Evolutionary conservation across 768 basidiomycete genomes (phyloP).

Genomic region (Lentinula lateritia): DNA sequence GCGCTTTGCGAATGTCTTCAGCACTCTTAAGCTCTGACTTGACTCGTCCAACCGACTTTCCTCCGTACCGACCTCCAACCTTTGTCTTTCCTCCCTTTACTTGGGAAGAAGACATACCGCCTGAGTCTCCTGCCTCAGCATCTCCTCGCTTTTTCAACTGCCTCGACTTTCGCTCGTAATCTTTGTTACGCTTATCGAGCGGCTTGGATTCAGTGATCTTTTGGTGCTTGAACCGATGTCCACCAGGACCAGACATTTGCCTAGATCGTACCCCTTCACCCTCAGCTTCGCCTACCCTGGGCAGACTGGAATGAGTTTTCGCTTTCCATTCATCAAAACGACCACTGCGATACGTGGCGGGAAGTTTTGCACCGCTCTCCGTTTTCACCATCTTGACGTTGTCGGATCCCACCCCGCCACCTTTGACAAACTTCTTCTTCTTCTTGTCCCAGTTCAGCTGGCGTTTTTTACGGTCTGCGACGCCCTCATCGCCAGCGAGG

Average conservation of each 20-base stretch:
- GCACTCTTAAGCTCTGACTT: slow-evolving; percentile 83
- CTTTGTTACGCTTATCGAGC: slow-evolving; percentile 63
- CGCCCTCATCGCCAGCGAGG: slow-evolving; percentile 71
- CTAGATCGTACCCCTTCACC: slow-evolving; percentile 28
- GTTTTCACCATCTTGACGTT: slow-evolving; percentile 92
- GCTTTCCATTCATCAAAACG: slow-evolving; percentile 94
- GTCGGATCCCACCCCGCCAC: slow-evolving; percentile 80
- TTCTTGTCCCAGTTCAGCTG: slow-evolving; percentile 92
- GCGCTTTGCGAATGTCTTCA: slow-evolving; percentile 79
- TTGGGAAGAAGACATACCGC: slow-evolving; percentile 10
- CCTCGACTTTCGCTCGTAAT: slow-evolving; percentile 71
- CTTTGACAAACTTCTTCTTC: slow-evolving; percentile 90
- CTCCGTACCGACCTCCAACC: slow-evolving; percentile 45
- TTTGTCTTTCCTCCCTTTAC: slow-evolving; percentile 23
- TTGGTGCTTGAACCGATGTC: slow-evolving; percentile 71
- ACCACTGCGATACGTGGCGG: slow-evolving; percentile 89
- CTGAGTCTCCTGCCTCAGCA: slow-evolving; percentile 17
- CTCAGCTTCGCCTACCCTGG: slow-evolving; percentile 81
- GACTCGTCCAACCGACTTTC: slow-evolving; percentile 57
- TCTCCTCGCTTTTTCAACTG: slow-evolving; percentile 53
- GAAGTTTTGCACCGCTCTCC: slow-evolving; percentile 87
- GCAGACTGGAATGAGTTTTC: slow-evolving; percentile 67
- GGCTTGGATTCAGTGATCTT: slow-evolving; percentile 62
- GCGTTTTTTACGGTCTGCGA: slow-evolving; percentile 50
- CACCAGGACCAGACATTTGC: slow-evolving; percentile 36